Base-by-base conservation (phyloP, 2,329 filamentous ascomycete genomes). In the Neonectria neomacrospora region DNA sequence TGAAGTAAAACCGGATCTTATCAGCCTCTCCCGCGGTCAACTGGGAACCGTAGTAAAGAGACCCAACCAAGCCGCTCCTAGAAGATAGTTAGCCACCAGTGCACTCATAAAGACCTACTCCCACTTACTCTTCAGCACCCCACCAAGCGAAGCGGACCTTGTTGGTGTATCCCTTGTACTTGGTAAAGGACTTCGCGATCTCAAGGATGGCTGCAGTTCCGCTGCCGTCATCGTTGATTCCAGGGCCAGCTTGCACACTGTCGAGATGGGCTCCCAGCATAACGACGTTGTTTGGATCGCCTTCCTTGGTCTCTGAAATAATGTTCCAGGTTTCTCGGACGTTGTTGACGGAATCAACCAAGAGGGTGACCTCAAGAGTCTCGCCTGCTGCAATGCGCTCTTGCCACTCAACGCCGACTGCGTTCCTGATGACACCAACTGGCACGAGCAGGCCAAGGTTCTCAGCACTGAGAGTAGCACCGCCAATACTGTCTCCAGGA, bases 1-100 rank as follows among this genome's bases (percentile, higher is more conserved):
- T 90, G 74, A 91, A 85, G 79, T 90, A 90, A 32, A 91, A 86
- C 2, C 84, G 82, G 71, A 91, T 87, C 76, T 87, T 88, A 64
- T 85, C 79, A 0, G 77, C 76, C 47, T 82, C 79, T 2, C 73
- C 71, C 22, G 75, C 69, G 11, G 75, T 71, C 28, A 83, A 75
- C 7, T 74, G 72, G 14, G 72, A 61, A 1, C 75, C 78, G 61
- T 82, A 82, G 73, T 80, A 74, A 20, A 78, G 69, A 6, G 80
- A 82, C n/a, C 81, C 82, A 50, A 80, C 65, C 16, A 83, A 74
- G n/a, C 81, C 81, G 39, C 73, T 74, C 71, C 77, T 78, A 10
- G 30, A 32, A 1, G 0, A 1, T 3, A 22, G 51, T 74, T 45
- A 75, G 71, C 55, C 37, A 34, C 34, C 20, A 18, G 0, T 2